Conservation (phyloP, 176 grass and related monocot species). For the Ensete ventricosum region DNA sequence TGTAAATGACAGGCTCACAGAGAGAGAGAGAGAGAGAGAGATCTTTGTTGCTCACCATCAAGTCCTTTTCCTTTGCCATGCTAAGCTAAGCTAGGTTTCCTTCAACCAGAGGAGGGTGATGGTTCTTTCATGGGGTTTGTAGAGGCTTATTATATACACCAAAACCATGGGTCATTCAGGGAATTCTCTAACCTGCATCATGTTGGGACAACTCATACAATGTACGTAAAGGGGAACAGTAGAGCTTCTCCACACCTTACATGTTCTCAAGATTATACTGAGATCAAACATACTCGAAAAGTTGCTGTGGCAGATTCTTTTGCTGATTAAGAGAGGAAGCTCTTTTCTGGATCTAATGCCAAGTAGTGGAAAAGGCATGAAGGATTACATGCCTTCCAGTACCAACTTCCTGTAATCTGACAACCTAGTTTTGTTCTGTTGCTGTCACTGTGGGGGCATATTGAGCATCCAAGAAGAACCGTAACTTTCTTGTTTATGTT, state of each 20-base stretch:
- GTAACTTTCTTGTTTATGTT: no score
- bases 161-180: not conserved
- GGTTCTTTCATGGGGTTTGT: conserved; percentile 13
- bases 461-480: not conserved
- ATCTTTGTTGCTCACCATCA: conserved; percentile 32
- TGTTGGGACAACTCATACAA: conserved; percentile 1
- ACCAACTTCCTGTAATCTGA: no score
- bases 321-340: no score
- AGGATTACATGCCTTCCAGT: no score
- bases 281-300: not conserved
- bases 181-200: not conserved
- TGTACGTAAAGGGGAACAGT: not conserved
- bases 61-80: conserved; percentile 63
- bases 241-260: no score
- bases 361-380: no score
- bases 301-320: not conserved
- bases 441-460: no score
- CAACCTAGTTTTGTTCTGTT: no score
- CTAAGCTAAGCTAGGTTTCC: not conserved
- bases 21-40: conserved; percentile 6
- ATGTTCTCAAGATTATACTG: not conserved
- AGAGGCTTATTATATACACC: not conserved
- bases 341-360: no score
- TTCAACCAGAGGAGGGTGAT: not conserved
- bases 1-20: not conserved